Evolutionary conservation across 441 rosid species (phyloP).

Genomic region (Capsella rubella): DNA sequence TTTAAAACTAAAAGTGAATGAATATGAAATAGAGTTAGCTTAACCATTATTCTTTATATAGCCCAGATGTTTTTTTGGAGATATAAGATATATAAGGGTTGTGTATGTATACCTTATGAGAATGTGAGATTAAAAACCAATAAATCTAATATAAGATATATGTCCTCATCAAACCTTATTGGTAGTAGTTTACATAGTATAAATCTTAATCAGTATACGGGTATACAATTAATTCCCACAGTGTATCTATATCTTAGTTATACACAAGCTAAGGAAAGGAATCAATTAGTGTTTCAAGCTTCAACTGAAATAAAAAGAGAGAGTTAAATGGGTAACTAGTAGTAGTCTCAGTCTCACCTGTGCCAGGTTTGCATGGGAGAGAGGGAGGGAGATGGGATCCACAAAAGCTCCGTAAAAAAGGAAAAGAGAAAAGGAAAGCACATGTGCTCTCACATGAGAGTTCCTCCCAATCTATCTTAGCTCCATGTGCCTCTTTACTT

Average conservation of each 20-base stretch:
- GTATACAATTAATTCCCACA: no score
- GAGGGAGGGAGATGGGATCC: conserved; percentile 5
- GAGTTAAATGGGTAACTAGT: no score
- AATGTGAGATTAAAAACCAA: neutral
- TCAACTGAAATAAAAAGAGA: no score
- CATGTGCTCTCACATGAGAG: conserved; percentile 79
- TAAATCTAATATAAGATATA: neutral
- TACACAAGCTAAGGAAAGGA: no score
- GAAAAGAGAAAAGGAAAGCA: conserved; percentile 48
- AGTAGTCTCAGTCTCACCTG: conserved; percentile 12
- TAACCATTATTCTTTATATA: no score
- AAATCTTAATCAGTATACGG: no score
- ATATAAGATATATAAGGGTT: neutral
- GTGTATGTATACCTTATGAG: neutral
- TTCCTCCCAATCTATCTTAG: conserved; percentile 56
- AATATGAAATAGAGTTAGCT: no score
- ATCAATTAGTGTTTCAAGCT: no score
- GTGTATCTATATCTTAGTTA: no score
- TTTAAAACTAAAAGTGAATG: no score
- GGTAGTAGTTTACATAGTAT: neutral
- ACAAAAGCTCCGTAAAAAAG: conserved; percentile 41
- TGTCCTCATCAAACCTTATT: neutral
- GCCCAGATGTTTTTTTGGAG: no score
- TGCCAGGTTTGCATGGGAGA: conserved; percentile 38
- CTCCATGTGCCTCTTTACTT: conserved; percentile 48